These are phyloP conservation scores for Onygenales sp. DNA, from an alignment of 2,329 filamentous ascomycete species.

Conservation along the genomic window DNA sequence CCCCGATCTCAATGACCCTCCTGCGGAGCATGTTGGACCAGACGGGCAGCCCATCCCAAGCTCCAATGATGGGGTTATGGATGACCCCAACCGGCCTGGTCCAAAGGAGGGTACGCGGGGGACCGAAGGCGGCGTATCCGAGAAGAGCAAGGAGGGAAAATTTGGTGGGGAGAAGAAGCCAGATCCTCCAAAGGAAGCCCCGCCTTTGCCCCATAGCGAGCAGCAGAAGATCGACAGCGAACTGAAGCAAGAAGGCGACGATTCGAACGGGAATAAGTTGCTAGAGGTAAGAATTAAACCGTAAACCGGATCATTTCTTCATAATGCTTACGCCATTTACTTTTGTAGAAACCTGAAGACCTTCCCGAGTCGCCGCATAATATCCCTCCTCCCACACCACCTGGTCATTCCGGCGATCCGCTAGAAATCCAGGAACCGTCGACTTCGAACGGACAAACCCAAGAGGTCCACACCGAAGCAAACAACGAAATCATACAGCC, in stretches of 20 bases:
- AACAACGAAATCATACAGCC: slow-evolving; percentile 55
- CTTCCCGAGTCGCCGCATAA: slow-evolving; percentile 72
- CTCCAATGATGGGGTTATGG: slow-evolving; percentile 76
- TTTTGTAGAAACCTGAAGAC: slow-evolving; percentile 63
- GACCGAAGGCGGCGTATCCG: slow-evolving; percentile 79
- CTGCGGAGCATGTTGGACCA: slow-evolving; percentile 31
- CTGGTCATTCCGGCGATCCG: slow-evolving; percentile 32
- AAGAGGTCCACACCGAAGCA: slow-evolving; percentile 20
- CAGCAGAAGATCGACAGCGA: slow-evolving; percentile 53
- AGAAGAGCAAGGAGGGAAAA: slow-evolving; percentile 70
- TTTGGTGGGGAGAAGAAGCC: slow-evolving; percentile 66
- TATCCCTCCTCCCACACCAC: slow-evolving; percentile 58
- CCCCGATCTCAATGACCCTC: slow-evolving; percentile 16
- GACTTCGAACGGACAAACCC: slow-evolving; percentile 33
- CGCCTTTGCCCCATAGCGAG: slow-evolving; percentile 71
- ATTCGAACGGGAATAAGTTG: slow-evolving; percentile 32
- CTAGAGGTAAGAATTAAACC: slow-evolving; percentile 43
- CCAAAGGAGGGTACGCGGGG: slow-evolving; percentile 82
- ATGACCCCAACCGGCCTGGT: slow-evolving; percentile 65
- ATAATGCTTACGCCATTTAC: neutral
- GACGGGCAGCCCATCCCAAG: slow-evolving; percentile 38
- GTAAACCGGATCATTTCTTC: neutral
- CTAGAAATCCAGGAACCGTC: slow-evolving; percentile 44
- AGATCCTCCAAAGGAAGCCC: slow-evolving; percentile 74
- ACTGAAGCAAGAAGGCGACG: slow-evolving; percentile 24